Evolutionary conservation across 176 grass and related monocot genomes (phyloP).

Genomic region (Avena insularis): DNA sequence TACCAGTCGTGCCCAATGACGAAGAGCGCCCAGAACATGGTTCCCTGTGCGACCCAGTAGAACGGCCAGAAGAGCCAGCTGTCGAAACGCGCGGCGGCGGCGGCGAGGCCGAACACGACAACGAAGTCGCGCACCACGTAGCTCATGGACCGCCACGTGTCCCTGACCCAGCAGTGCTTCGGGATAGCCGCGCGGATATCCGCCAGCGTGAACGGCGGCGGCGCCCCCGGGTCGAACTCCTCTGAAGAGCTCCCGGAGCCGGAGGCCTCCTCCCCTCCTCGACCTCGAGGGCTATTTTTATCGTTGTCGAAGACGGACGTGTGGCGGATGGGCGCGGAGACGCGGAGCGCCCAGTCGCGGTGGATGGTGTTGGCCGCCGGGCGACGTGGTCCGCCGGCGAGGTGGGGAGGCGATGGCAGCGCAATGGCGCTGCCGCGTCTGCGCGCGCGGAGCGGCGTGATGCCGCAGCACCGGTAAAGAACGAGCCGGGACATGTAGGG

Average conservation of each 20-base stretch:
- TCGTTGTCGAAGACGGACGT: not conserved
- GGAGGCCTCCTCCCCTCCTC: not conserved
- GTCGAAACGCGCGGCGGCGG: conserved; percentile 64
- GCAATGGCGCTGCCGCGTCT: conserved; percentile 53
- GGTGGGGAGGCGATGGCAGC: conserved; percentile 13
- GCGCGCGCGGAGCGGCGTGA: conserved; percentile 57
- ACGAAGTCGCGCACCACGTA: conserved; percentile 74
- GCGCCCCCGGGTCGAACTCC: not conserved
- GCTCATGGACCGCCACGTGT: conserved; percentile 77
- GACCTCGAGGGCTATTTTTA: not conserved
- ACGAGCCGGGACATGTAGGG: conserved; percentile 60
- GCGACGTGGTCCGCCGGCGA: conserved; percentile 40
- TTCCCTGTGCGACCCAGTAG: conserved; percentile 89
- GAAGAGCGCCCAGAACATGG: conserved; percentile 97
- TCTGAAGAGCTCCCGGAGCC: not conserved
- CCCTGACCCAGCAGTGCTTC: conserved; percentile 51
- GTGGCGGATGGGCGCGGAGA: not conserved
- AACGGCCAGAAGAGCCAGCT: conserved; percentile 87
- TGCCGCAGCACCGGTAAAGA: conserved; percentile 65
- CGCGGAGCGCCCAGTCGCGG: conserved; percentile 60
- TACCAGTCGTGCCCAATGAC: conserved; percentile 95
- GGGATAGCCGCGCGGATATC: not conserved
- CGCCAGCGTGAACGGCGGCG: not conserved
- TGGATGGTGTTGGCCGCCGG: conserved; percentile 40
- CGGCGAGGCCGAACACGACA: conserved; percentile 80